These are phyloP conservation scores for Trypanosomatidae sp. DNA, from an alignment of 208 protist species.

Conservation along the genomic window DNA sequence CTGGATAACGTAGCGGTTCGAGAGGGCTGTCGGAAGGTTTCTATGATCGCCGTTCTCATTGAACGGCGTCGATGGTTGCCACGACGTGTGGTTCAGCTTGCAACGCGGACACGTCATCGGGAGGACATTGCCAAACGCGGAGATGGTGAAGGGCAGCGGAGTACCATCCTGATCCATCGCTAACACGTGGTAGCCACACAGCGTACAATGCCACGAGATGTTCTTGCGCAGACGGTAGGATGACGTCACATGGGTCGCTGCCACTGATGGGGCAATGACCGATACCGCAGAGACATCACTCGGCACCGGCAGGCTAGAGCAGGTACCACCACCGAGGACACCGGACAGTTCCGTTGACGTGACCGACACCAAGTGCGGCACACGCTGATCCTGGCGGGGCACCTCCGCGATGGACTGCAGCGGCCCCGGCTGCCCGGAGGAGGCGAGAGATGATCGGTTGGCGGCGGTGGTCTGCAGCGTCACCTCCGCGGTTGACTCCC, in stretches of 20 bases:
- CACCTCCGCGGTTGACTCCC: neutral
- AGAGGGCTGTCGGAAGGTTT: conserved; percentile 71
- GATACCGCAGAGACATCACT: neutral
- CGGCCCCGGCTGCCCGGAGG: neutral
- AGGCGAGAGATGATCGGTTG: conserved; percentile 5
- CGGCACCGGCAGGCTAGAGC: neutral
- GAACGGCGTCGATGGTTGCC: conserved; percentile 69
- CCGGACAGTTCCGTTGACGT: neutral
- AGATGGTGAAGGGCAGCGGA: conserved; percentile 60
- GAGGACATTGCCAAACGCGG: conserved; percentile 66
- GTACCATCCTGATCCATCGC: conserved; percentile 81
- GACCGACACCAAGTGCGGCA: neutral
- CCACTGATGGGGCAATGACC: neutral
- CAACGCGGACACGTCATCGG: conserved; percentile 82
- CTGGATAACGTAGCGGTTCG: conserved; percentile 58
- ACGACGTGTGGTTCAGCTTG: conserved; percentile 67
- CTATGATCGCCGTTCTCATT: conserved; percentile 68
- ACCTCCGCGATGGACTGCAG: neutral
- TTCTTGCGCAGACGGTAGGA: conserved; percentile 26
- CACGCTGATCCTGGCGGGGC: neutral
- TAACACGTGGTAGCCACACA: conserved; percentile 81
- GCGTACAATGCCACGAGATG: conserved; percentile 76
- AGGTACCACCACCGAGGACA: neutral
- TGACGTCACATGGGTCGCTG: neutral
- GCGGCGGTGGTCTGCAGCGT: neutral